phyloP scores from a whole-genome alignment of 768 basidiomycete genomes.

The Cyathus striatus region DNA sequence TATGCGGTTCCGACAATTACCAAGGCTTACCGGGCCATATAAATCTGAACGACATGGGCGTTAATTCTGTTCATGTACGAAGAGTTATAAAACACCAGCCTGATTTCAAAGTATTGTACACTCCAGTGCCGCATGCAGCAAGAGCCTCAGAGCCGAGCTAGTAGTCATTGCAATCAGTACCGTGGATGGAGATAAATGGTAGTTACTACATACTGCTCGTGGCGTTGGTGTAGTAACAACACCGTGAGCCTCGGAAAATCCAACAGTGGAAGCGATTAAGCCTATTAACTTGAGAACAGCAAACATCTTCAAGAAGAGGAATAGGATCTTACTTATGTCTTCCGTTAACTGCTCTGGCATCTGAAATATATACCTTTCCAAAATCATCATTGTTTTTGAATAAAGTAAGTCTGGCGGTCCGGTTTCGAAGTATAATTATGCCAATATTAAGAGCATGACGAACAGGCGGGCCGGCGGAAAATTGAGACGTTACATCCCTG shows the following conservation, averaged over 20 bases:
- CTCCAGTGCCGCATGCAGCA: conserved; percentile 25
- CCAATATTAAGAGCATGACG: too few species aligned
- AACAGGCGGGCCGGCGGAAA: too few species aligned
- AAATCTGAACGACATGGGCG: conserved; percentile 12
- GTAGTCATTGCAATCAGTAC: background rate
- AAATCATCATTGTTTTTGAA: too few species aligned
- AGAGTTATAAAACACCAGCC: conserved; percentile 10
- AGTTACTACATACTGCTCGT: conserved; percentile 16
- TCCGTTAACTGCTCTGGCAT: too few species aligned
- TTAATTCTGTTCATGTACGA: conserved; percentile 1
- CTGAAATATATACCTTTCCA: too few species aligned
- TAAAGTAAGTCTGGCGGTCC: too few species aligned
- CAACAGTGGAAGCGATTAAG: too few species aligned
- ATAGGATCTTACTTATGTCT: too few species aligned
- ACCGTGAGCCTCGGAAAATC: conserved; percentile 15
- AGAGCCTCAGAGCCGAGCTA: conserved; percentile 22
- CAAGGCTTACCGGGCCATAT: conserved; percentile 20
- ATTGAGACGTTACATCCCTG: too few species aligned
- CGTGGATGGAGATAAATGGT: background rate
- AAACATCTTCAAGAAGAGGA: too few species aligned
- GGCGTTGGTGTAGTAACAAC: conserved; percentile 22
- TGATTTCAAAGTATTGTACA: conserved; percentile 19
- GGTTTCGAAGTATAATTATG: too few species aligned
- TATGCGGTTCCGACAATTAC: background rate
- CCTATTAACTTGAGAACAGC: too few species aligned